Percentiles rank a stretch among this genome's conserved stretches.
phyloP scores from a whole-genome alignment of 768 basidiomycete species.

The Leccinum pellstonianum region DNA sequence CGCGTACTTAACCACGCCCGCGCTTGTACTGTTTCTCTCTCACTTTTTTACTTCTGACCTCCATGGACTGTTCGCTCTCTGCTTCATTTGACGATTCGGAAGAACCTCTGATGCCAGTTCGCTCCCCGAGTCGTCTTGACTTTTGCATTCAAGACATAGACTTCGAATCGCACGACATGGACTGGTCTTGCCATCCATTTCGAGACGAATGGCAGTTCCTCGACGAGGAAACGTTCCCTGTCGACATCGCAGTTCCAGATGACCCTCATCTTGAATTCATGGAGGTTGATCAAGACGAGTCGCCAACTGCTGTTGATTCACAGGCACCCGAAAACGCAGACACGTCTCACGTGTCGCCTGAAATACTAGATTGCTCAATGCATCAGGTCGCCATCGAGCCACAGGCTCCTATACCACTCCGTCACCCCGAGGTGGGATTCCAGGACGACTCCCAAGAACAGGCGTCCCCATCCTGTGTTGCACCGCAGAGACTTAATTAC shows the following conservation, averaged over 20 bases:
- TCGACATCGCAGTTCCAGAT: slow-evolving; percentile 1
- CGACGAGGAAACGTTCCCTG: slow-evolving; percentile 11
- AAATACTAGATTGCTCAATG: slow-evolving; percentile 9
- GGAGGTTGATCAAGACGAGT: not conserved
- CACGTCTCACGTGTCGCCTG: slow-evolving; percentile 8
- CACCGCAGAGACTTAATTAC: slow-evolving; percentile 43
- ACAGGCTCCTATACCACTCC: slow-evolving; percentile 25
- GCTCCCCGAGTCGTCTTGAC: slow-evolving; percentile 50
- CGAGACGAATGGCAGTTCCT: not conserved
- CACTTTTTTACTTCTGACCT: not conserved
- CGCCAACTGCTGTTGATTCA: slow-evolving; percentile 12
- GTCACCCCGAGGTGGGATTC: slow-evolving; percentile 11
- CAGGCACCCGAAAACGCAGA: slow-evolving; percentile 16
- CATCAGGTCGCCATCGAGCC: slow-evolving; percentile 21
- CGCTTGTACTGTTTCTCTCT: not conserved
- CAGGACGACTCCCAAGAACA: not conserved
- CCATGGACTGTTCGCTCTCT: slow-evolving; percentile 15
- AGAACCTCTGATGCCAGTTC: slow-evolving; percentile 32
- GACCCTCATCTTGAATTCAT: not conserved
- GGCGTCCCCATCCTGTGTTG: slow-evolving; percentile 5
- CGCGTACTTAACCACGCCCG: slow-evolving; percentile 12
- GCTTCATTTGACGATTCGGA: slow-evolving; percentile 12
- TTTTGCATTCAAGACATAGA: slow-evolving; percentile 27
- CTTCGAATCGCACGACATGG: slow-evolving; percentile 7
- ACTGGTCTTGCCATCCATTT: slow-evolving; percentile 13